Evolutionary conservation across 2,329 filamentous ascomycete species (phyloP).

Genomic region (Fusarium sp.): DNA sequence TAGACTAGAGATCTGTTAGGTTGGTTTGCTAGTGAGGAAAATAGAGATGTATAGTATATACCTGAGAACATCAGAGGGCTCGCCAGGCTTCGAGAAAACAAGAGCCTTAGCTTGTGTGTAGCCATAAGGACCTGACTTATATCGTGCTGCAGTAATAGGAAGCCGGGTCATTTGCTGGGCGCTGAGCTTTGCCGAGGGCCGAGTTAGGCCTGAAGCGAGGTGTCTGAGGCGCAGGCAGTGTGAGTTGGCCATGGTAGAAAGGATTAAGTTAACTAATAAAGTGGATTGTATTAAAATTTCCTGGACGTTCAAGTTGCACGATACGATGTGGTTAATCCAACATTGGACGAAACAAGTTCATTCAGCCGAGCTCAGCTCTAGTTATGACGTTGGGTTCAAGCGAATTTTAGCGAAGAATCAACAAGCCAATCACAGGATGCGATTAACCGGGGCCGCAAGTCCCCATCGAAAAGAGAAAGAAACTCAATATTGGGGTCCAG

Average conservation of each 20-base stretch:
- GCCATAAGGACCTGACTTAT: constrained; percentile 76
- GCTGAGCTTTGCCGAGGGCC: constrained; percentile 41
- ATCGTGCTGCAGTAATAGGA: constrained; percentile 54
- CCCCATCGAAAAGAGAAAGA: neutral
- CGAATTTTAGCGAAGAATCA: constrained; percentile 1
- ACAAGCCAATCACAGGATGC: constrained; percentile 26
- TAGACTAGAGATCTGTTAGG: constrained; percentile 59
- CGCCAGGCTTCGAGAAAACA: constrained; percentile 79
- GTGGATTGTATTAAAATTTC: neutral
- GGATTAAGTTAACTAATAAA: neutral
- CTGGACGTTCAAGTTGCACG: constrained; percentile 2
- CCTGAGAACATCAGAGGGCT: constrained; percentile 78
- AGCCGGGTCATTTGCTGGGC: constrained; percentile 36
- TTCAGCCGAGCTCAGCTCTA: constrained; percentile 28
- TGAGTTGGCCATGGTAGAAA: constrained; percentile 42
- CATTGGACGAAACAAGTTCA: constrained; percentile 25
- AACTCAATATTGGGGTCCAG: constrained; percentile 19
- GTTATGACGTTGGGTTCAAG: constrained; percentile 35
- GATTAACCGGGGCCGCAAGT: constrained; percentile 28
- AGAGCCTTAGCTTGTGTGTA: constrained; percentile 90
- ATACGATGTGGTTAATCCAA: neutral
- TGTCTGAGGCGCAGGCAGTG: constrained; percentile 43
- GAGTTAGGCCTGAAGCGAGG: constrained; percentile 40
- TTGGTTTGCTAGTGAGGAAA: too few species aligned
- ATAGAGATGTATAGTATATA: constrained; percentile 44